phyloP scores from a whole-genome alignment of 2,329 filamentous ascomycete species.

The Aspergillus versicolor region DNA sequence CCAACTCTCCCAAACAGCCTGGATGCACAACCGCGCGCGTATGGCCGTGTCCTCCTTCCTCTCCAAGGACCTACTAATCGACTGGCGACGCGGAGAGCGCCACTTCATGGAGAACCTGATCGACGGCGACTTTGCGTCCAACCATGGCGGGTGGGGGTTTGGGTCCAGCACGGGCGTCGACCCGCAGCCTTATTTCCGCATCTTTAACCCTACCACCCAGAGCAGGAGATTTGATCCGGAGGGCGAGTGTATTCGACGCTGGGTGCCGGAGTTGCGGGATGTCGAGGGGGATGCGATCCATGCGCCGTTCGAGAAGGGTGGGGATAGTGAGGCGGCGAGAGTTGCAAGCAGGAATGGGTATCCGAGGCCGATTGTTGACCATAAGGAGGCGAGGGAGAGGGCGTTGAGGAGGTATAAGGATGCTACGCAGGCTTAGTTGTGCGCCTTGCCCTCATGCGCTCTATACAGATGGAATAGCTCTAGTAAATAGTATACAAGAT shows the following conservation, averaged over 20 bases:
- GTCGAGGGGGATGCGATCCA: constrained; percentile 71
- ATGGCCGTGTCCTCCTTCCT: constrained; percentile 84
- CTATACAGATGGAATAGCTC: too few relatives aligned
- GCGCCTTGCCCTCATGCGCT: too few relatives aligned
- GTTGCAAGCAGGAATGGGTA: constrained; percentile 68
- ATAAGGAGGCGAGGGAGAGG: constrained; percentile 66
- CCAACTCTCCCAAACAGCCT: constrained; percentile 66
- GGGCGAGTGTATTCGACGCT: constrained; percentile 77
- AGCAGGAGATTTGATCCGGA: constrained; percentile 80
- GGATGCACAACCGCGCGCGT: constrained; percentile 82
- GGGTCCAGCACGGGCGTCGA: constrained; percentile 71
- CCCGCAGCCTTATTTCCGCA: constrained; percentile 84
- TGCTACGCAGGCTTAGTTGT: constrained; percentile 28
- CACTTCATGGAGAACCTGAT: constrained; percentile 81
- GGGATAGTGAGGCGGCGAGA: constrained; percentile 39
- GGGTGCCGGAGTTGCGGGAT: constrained; percentile 71
- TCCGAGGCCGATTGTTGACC: constrained; percentile 71
- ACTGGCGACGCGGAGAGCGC: constrained; percentile 79
- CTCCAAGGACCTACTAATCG: constrained; percentile 74
- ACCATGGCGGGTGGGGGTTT: constrained; percentile 71
- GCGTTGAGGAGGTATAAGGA: constrained; percentile 70
- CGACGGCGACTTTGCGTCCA: constrained; percentile 77
- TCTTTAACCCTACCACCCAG: constrained; percentile 84
- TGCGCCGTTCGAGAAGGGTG: constrained; percentile 71
- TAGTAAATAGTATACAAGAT: too few relatives aligned